Base-by-base conservation (phyloP, 2,329 filamentous ascomycete species). In the Colletotrichum abscissum region DNA sequence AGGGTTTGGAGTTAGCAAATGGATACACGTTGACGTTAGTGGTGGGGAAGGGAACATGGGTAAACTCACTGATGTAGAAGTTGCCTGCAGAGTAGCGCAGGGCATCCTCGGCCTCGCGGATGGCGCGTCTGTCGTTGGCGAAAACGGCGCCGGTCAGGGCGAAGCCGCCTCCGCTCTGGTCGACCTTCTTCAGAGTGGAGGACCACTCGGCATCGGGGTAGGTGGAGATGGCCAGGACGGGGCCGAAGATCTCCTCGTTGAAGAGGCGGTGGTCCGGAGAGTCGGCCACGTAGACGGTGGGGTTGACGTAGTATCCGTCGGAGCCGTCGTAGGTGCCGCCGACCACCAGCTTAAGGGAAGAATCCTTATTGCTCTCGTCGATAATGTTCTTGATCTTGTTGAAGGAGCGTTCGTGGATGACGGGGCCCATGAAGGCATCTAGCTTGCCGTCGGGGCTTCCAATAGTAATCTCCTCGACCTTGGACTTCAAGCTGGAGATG, bases 371-470 rank as follows among this genome's bases (percentile, higher is more conserved):
- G n/a, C 94, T 93, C 38, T 90, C 90, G 73, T 97, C 93, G 76
- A 97, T 97, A 67, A 92, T 92, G 22, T 88, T 87, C 0, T 90
- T 88, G 3, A 97, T 89, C 83, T 95, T 96, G 81, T 94, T 91
- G 88, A 97, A 97, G 12, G 93, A 93, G 14, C 87, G 89, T 76
- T 92, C 88, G 85, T 97, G 94, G 82, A 97, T 97, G 72, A 97
- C 94, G 22, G 95, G 95, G 9, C 94, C 94, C 79, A 95, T 91
- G 86, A 97, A 97, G 86, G 79, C 81, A 59, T 84, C 82, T 30
- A 75, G 74, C 57, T 95, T 94, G 78, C 88, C 86, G 79, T 93
- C 92, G 58, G 94, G 92, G 68, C 88, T 86, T 69, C 95, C 95
- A 63, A 95, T 86, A 78, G 91, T 92, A 63, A 97, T 88, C 72